Percentiles rank a stretch among this genome's conserved stretches.
Conservation (phyloP, 2,329 filamentous ascomycete species). For the Aspergillus fumigatus region DNA sequence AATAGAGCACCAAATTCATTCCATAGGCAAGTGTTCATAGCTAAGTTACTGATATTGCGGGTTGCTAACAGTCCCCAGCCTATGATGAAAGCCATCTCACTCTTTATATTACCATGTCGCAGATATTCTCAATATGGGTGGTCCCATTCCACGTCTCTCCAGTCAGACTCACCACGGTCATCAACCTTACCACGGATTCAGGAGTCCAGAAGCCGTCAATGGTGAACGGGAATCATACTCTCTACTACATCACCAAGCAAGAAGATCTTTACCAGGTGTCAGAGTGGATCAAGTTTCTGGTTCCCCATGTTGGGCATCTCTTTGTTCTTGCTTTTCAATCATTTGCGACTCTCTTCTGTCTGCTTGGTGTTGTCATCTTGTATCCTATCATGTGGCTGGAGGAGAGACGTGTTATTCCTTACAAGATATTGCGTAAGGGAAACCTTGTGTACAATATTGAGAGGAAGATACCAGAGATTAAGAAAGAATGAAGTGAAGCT, state of each 20-base stretch:
- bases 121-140: constrained; percentile 73
- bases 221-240: constrained; percentile 26
- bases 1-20: constrained; percentile 64
- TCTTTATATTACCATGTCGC: constrained; percentile 70
- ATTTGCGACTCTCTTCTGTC: constrained; percentile 60
- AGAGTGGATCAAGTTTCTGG: constrained; percentile 69
- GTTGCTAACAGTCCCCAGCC: constrained; percentile 43
- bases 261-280: constrained; percentile 78
- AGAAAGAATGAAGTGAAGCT: constrained; percentile 9
- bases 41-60: not conserved
- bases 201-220: constrained; percentile 11
- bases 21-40: constrained; percentile 44
- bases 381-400: constrained; percentile 50
- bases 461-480: constrained; percentile 21
- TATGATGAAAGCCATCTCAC: constrained; percentile 61
- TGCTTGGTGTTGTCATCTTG: constrained; percentile 52
- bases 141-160: constrained; percentile 68
- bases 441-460: constrained; percentile 23
- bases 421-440: constrained; percentile 17
- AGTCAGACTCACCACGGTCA: constrained; percentile 64
- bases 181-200: constrained; percentile 54
- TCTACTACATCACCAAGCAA: constrained; percentile 70
- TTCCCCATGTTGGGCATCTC: constrained; percentile 55
- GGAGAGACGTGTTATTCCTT: constrained; percentile 34
- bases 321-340: constrained; percentile 61